phyloP scores from a whole-genome alignment of 2,329 filamentous ascomycete genomes.

The Xylariaceae sp. region DNA sequence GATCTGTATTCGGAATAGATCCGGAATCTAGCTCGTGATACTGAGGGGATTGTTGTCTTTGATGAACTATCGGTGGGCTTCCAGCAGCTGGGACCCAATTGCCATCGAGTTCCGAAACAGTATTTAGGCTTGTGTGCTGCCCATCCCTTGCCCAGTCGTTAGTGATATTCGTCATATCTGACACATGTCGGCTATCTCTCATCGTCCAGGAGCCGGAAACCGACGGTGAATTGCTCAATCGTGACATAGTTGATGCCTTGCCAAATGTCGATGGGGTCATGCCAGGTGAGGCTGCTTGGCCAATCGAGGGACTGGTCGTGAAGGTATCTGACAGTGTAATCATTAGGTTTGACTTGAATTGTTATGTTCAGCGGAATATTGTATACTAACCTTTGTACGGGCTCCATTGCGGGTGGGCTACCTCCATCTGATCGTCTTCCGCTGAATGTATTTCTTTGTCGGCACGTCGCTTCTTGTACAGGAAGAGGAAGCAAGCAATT shows the following conservation, averaged over 20 bases:
- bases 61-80: background rate
- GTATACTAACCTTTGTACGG: constrained; percentile 19
- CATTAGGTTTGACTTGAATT: background rate
- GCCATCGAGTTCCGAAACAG: constrained; percentile 9
- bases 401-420: constrained; percentile 15
- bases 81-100: background rate
- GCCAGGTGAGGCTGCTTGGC: background rate
- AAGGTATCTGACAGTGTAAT: constrained; percentile 12
- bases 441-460: background rate
- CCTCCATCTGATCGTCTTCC: background rate
- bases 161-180: background rate
- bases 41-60: background rate
- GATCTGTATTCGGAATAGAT: background rate
- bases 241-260: background rate
- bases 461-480: constrained; percentile 12
- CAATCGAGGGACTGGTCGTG: background rate
- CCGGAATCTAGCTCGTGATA: constrained; percentile 8
- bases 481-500: constrained; percentile 9
- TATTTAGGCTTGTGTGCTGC: background rate
- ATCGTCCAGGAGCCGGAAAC: background rate
- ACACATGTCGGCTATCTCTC: constrained; percentile 1
- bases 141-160: constrained; percentile 1
- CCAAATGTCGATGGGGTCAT: background rate
- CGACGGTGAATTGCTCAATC: background rate
- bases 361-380: background rate